Base-by-base conservation (phyloP, 331 rosid genomes). In the Prunus yedoensis region DNA sequence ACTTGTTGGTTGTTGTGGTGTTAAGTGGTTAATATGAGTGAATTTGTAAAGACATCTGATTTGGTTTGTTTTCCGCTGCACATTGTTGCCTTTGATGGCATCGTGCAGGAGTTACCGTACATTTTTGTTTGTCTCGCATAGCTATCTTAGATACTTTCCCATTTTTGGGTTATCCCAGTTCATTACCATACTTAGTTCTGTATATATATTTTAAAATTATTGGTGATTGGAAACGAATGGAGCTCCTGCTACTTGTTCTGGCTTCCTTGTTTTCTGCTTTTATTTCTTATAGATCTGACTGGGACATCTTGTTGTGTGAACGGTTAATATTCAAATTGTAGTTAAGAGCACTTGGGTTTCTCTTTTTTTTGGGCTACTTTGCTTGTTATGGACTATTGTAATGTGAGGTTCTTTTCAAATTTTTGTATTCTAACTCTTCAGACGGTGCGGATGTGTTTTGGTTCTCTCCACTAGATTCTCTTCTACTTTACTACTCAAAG, bases 351-450 rank as follows among this genome's bases (percentile, higher is more conserved):
- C 75, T 50, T 54, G 62, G 57, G 38, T 63, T 73, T 15, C 9
- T 45, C 20, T 69, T 46, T 68, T 52, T 52, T 47, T 18, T 66
- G 11, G 41, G 70, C 60, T 76, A 47, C 27, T 67, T 76, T 58
- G 45, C 32, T 35, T 71, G 72, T 56, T 41, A 12, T 52, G 79
- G 68, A 45, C 64, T 63, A 60, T 30, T 53, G 21, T 23, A 8
- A 11, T 21, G 38, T 32, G 62, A 9, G 28, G 71, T 45, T 16
- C 43, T 57, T 56, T 74, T 47, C 74, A 68, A 21, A 41, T n/a
- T 53, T 58, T 74, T 79, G 50, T 69, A 41, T 67, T 47, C 73
- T 77, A 74, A 10, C 51, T 70, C 64, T 49, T 80, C 57, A 70
- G 78, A 47, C 41, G 38, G n/a, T 21, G 77, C 23, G 41, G 53